These are phyloP conservation scores for Lactifluus volemus DNA, from an alignment of 768 basidiomycete species.

Conservation along the genomic window DNA sequence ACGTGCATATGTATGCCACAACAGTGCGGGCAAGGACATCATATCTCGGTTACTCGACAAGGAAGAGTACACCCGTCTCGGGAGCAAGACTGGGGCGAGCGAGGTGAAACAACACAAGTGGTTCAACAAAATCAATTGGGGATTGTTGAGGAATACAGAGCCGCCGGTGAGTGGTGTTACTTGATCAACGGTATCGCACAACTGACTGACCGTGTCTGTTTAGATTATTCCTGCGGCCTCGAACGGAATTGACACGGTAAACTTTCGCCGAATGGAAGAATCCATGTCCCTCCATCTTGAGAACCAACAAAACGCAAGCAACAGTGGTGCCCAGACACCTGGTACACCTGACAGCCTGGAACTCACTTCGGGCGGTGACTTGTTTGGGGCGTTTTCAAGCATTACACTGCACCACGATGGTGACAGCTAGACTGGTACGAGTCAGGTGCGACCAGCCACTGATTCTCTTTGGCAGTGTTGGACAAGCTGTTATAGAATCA, in stretches of 20 bases:
- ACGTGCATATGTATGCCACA: conserved; percentile 11
- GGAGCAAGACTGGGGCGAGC: conserved; percentile 90
- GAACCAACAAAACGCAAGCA: conserved; percentile 26
- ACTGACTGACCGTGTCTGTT: not conserved
- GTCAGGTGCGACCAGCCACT: not conserved
- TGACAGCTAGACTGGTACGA: conserved; percentile 29
- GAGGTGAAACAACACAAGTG: conserved; percentile 99
- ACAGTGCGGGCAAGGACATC: conserved; percentile 81
- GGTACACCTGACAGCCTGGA: conserved; percentile 36
- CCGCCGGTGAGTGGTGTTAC: conserved; percentile 64
- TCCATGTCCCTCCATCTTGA: conserved; percentile 88
- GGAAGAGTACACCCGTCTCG: conserved; percentile 79
- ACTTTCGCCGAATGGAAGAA: conserved; percentile 88
- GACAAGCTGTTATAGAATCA: not conserved
- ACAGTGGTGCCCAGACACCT: conserved; percentile 33
- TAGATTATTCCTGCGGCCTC: conserved; percentile 78
- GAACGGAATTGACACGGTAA: conserved; percentile 74
- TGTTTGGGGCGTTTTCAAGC: conserved; percentile 84
- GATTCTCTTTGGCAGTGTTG: not conserved
- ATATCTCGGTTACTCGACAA: conserved; percentile 85
- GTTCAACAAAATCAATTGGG: conserved; percentile 97
- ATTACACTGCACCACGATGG: conserved; percentile 85
- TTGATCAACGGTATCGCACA: not conserved
- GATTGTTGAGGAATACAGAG: conserved; percentile 80
- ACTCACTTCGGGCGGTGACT: conserved; percentile 43